phyloP scores from a whole-genome alignment of 306 rosid genomes.

The Sicyos baderoa region DNA sequence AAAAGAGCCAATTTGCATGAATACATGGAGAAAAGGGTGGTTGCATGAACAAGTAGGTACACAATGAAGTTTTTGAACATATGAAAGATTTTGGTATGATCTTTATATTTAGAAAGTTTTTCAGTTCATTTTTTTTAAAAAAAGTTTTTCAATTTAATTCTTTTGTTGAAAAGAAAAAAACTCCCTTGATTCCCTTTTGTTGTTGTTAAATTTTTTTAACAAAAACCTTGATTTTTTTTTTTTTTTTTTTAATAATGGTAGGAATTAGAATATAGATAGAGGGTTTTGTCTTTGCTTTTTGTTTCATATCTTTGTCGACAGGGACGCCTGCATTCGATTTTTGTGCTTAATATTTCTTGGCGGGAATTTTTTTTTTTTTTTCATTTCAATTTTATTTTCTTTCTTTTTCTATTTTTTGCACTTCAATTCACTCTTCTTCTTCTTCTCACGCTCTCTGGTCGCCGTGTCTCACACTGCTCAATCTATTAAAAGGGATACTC shows the following conservation, averaged over 20 bases:
- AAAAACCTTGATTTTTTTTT: too few species aligned
- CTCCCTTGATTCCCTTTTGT: too few species aligned
- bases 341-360: not conserved
- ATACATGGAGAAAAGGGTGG: not conserved
- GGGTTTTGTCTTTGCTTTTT: not conserved
- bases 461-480: not conserved
- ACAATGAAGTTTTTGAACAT: not conserved
- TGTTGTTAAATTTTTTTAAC: too few species aligned
- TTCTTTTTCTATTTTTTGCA: not conserved
- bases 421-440: not conserved
- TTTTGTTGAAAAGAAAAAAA: too few species aligned
- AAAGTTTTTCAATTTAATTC: too few species aligned
- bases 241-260: too few species aligned
- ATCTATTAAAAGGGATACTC: not conserved
- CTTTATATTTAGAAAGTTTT: not conserved
- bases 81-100: not conserved
- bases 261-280: not conserved
- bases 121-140: not conserved
- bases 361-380: not conserved
- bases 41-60: not conserved
- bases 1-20: not conserved
- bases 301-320: not conserved
- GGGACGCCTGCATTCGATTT: conserved; percentile 8
- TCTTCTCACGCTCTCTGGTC: not conserved
- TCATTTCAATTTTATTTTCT: not conserved